Evolutionary conservation across 2,329 filamentous ascomycete species (phyloP).

Genomic region (Onygena corvina): DNA sequence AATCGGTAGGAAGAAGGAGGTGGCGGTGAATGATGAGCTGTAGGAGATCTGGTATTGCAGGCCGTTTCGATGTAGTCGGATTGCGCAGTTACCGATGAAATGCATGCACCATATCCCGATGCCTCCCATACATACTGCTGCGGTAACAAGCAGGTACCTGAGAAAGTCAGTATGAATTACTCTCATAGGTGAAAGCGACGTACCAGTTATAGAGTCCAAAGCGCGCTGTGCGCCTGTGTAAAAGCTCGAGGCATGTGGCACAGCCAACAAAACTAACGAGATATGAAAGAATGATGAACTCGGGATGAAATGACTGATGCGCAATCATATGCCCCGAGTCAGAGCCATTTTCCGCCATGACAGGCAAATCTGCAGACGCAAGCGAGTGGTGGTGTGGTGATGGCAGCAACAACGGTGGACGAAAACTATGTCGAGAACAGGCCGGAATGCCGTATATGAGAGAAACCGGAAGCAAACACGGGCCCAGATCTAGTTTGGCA

Average conservation of each 20-base stretch:
- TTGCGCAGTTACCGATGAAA: slow-evolving; percentile 71
- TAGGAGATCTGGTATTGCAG: slow-evolving; percentile 59
- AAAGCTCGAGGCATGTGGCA: slow-evolving; percentile 65
- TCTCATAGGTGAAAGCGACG: slow-evolving; percentile 16
- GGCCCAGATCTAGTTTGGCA: no score
- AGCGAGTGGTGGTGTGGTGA: no score
- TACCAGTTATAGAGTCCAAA: slow-evolving; percentile 60
- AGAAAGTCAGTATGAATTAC: slow-evolving; percentile 2
- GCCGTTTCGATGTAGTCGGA: slow-evolving; percentile 54
- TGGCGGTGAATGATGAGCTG: slow-evolving; percentile 55
- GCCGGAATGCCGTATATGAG: no score
- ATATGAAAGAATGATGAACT: slow-evolving; percentile 57
- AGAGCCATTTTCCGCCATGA: not conserved
- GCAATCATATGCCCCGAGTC: not conserved
- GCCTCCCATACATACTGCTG: slow-evolving; percentile 60
- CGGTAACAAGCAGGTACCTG: slow-evolving; percentile 47
- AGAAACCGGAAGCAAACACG: no score
- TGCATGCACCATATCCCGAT: slow-evolving; percentile 71
- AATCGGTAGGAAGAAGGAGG: slow-evolving; percentile 72
- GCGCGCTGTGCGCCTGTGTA: slow-evolving; percentile 61
- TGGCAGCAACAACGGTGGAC: no score
- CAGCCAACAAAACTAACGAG: slow-evolving; percentile 63
- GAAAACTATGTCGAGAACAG: no score
- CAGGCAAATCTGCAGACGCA: not conserved
- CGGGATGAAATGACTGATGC: slow-evolving; percentile 36